phyloP scores from a whole-genome alignment of 2,329 filamentous ascomycete species.

The Penicillium sclerotiorum region DNA sequence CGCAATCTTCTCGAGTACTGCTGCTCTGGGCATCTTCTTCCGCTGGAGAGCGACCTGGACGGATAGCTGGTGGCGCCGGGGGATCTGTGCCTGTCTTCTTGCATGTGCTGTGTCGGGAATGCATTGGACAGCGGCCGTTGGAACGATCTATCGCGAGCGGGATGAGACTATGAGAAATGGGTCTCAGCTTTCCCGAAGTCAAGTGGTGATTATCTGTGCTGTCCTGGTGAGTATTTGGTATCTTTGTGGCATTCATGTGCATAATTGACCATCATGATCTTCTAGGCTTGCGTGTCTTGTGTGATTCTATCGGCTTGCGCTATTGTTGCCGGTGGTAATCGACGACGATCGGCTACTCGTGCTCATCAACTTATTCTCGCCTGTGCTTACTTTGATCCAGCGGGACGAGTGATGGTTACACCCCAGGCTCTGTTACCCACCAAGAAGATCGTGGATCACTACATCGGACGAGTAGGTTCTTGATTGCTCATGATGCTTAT shows the following conservation, averaged over 20 bases:
- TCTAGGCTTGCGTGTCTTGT: constrained; percentile 64
- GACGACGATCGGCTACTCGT: constrained; percentile 58
- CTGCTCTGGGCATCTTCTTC: constrained; percentile 76
- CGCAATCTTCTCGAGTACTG: constrained; percentile 69
- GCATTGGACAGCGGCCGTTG: constrained; percentile 80
- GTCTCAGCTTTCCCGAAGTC: constrained; percentile 58
- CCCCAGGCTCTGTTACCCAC: constrained; percentile 47
- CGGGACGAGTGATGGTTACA: constrained; percentile 50
- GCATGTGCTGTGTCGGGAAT: constrained; percentile 78
- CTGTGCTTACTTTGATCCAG: constrained; percentile 48
- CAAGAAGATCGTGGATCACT: constrained; percentile 76
- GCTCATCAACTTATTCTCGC: constrained; percentile 62
- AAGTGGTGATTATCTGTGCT: constrained; percentile 73
- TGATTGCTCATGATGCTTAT: too few species aligned
- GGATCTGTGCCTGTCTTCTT: constrained; percentile 66
- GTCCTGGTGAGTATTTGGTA: constrained; percentile 59
- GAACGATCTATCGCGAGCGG: constrained; percentile 67
- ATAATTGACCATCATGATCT: not conserved
- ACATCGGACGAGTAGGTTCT: constrained; percentile 64
- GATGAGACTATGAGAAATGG: constrained; percentile 44
- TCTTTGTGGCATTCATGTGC: not conserved
- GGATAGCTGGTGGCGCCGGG: constrained; percentile 74
- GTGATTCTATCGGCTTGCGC: constrained; percentile 60
- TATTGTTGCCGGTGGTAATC: constrained; percentile 57
- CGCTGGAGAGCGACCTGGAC: constrained; percentile 75